Evolutionary conservation across 495 filamentous ascomycete genomes (phyloP).

Genomic region (Penicillium macrosclerotiorum): DNA sequence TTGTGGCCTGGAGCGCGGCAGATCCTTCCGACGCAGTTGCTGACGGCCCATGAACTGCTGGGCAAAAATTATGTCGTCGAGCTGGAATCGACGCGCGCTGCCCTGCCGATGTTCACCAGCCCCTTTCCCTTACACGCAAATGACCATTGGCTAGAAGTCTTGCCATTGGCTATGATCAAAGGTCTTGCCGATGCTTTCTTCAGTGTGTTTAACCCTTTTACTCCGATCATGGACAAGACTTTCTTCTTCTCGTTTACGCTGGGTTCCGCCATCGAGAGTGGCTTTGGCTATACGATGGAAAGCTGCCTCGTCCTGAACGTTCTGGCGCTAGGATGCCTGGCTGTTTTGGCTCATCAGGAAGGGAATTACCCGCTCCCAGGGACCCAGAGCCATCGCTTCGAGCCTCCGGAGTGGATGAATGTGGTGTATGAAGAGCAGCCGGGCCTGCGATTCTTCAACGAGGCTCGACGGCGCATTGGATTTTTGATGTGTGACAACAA

Average conservation of each 20-base stretch:
- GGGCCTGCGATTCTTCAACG: slow-evolving; percentile 46
- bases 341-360: slow-evolving; percentile 43
- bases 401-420: slow-evolving; percentile 44
- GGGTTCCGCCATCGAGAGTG: slow-evolving; percentile 41
- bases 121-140: slow-evolving; percentile 39
- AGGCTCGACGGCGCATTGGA: slow-evolving; percentile 45
- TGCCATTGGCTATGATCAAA: slow-evolving; percentile 43
- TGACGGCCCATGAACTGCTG: slow-evolving; percentile 36
- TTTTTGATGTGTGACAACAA: slow-evolving; percentile 50
- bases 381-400: slow-evolving; percentile 33
- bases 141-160: slow-evolving; percentile 39
- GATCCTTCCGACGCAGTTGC: slow-evolving; percentile 36
- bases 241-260: slow-evolving; percentile 47
- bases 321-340: slow-evolving; percentile 45
- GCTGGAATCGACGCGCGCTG: slow-evolving; percentile 38
- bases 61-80: slow-evolving; percentile 49
- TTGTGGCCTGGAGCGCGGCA: slow-evolving; percentile 42
- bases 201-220: slow-evolving; percentile 43
- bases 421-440: slow-evolving; percentile 42
- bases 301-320: slow-evolving; percentile 45
- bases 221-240: slow-evolving; percentile 48
- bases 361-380: slow-evolving; percentile 45
- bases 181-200: slow-evolving; percentile 47
- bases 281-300: slow-evolving; percentile 45
- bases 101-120: slow-evolving; percentile 41